These are phyloP conservation scores for Ceratobasidium theobromae DNA, from an alignment of 1,284 basidiomycete genomes.

Conservation along the genomic window DNA sequence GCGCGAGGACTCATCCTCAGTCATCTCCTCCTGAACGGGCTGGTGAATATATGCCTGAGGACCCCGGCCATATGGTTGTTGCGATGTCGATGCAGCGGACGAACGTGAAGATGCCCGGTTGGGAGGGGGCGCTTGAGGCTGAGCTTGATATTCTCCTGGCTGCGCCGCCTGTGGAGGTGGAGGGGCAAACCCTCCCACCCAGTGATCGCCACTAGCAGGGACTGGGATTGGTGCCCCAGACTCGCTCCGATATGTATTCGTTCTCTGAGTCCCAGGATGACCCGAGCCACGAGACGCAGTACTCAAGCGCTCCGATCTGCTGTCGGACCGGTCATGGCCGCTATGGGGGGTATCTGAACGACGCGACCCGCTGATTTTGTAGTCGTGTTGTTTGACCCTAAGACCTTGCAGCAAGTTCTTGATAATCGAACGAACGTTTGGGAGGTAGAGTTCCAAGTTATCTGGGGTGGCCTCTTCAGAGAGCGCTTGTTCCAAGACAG, in stretches of 20 bases:
- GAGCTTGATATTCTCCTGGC: slow-evolving; percentile 18
- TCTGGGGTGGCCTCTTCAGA: slow-evolving; percentile 85
- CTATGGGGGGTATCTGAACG: slow-evolving; percentile 1
- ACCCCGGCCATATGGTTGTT: not conserved
- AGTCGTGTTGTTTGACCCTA: slow-evolving; percentile 86
- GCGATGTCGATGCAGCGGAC: slow-evolving; percentile 10
- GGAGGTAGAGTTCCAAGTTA: slow-evolving; percentile 87
- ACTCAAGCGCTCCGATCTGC: slow-evolving; percentile 27
- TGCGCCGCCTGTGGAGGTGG: not conserved
- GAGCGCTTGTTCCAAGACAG: slow-evolving; percentile 85
- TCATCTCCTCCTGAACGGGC: slow-evolving; percentile 20
- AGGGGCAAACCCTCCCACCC: slow-evolving; percentile 17
- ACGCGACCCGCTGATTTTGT: slow-evolving; percentile 39
- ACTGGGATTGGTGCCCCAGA: slow-evolving; percentile 2
- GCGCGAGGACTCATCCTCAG: slow-evolving; percentile 17
- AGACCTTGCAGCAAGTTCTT: slow-evolving; percentile 89
- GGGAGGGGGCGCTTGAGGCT: slow-evolving; percentile 4
- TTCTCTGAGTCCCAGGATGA: slow-evolving; percentile 2
- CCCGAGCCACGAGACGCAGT: not conserved
- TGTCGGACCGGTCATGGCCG: not conserved
- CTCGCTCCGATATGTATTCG: slow-evolving; percentile 7
- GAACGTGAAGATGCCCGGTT: slow-evolving; percentile 13
- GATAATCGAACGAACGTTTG: slow-evolving; percentile 90
- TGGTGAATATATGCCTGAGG: slow-evolving; percentile 18
- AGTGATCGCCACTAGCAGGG: not conserved